These are phyloP conservation scores for Leishmania guyanensis DNA, from an alignment of 208 protist genomes.

Conservation along the genomic window DNA sequence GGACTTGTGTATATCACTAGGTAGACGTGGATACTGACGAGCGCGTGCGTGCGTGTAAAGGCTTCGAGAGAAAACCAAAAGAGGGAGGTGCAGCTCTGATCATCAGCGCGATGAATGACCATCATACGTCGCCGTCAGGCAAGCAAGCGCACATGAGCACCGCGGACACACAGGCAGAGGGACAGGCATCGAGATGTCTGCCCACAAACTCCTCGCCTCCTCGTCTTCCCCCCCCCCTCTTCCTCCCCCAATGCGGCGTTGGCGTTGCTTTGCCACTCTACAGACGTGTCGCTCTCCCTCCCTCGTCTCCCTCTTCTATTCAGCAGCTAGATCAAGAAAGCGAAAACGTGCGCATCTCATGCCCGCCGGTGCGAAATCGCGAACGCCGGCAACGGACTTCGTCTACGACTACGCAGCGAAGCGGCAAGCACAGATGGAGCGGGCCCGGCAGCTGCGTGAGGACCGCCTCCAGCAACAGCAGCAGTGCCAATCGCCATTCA, in stretches of 20 bases:
- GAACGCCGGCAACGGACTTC: conserved; percentile 68
- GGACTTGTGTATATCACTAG: neutral
- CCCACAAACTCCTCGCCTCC: neutral
- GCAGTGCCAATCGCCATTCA: conserved; percentile 6
- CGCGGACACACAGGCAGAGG: neutral
- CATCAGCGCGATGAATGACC: no score
- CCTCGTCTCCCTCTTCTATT: neutral
- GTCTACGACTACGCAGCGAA: conserved; percentile 90
- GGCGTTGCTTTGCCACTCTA: neutral
- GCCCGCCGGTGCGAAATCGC: conserved; percentile 21
- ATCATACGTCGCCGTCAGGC: neutral
- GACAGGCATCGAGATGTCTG: neutral
- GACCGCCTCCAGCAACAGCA: conserved; percentile 54
- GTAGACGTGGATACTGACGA: no score
- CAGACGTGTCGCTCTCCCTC: neutral
- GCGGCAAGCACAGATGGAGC: conserved; percentile 81
- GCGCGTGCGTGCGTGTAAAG: no score
- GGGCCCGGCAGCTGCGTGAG: conserved; percentile 70
- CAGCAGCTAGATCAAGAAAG: neutral
- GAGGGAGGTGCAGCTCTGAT: no score
- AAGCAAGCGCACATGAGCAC: neutral
- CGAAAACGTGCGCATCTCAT: neutral
- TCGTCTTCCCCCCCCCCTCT: neutral
- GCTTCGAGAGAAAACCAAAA: no score
- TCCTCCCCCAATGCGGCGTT: neutral